Percentiles rank a stretch among this genome's conserved stretches.
These are phyloP conservation scores for Lasiosphaeria ovina DNA, from an alignment of 495 filamentous ascomycete genomes.

Conservation along the genomic window DNA sequence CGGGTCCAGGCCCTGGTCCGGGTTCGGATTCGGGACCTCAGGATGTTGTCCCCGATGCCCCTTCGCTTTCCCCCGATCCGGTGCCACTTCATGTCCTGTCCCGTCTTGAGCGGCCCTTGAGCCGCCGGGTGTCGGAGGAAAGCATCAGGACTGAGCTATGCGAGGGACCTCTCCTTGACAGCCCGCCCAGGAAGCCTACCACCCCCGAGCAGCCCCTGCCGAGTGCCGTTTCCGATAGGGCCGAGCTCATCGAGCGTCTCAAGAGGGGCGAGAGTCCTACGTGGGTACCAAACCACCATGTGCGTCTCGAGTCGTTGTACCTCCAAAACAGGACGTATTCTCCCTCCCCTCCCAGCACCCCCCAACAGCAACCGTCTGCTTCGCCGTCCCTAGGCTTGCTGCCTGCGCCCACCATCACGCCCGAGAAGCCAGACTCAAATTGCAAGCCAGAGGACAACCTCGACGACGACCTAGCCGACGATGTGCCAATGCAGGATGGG, in stretches of 20 bases:
- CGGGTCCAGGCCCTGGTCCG: conserved; percentile 6
- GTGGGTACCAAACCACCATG: conserved; percentile 67
- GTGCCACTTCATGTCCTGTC: conserved; percentile 18
- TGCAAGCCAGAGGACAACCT: neutral
- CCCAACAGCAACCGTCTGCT: conserved; percentile 31
- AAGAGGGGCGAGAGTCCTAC: conserved; percentile 77
- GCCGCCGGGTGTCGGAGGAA: conserved; percentile 44
- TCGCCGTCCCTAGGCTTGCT: conserved; percentile 34
- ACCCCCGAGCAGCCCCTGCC: conserved; percentile 30
- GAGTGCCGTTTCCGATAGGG: conserved; percentile 54
- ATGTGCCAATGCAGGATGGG: conserved; percentile 38
- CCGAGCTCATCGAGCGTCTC: conserved; percentile 78
- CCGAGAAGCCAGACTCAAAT: conserved; percentile 33
- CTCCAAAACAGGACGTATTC: conserved; percentile 26
- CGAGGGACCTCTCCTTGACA: conserved; percentile 52
- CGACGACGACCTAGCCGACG: conserved; percentile 17
- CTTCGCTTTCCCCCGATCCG: neutral
- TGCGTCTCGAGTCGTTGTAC: conserved; percentile 51
- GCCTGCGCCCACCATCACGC: conserved; percentile 42
- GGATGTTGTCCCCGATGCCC: too few relatives aligned
- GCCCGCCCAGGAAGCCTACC: conserved; percentile 26
- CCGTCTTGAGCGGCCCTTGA: conserved; percentile 16
- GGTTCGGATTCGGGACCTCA: too few relatives aligned
- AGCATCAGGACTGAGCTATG: conserved; percentile 57
- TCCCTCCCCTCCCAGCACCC: conserved; percentile 33